Conservation (phyloP, 2,329 filamentous ascomycete genomes). For the Monilinia aucupariae region DNA sequence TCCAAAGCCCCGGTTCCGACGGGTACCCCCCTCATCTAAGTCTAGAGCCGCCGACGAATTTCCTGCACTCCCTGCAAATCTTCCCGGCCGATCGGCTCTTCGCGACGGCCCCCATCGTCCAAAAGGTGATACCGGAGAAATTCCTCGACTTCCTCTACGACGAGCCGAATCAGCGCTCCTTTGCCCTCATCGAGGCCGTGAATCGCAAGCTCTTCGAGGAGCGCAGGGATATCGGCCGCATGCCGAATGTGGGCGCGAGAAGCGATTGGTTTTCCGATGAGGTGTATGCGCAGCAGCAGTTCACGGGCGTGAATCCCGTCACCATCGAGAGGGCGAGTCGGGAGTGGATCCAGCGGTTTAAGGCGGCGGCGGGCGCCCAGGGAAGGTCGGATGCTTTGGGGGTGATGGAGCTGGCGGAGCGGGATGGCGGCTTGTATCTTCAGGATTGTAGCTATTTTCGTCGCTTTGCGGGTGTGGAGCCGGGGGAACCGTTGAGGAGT, state of each 20-base stretch:
- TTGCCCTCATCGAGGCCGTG: slow-evolving; percentile 3
- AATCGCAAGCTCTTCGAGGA: slow-evolving; percentile 4
- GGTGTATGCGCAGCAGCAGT: slow-evolving; percentile 40
- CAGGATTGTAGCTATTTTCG: slow-evolving; percentile 33
- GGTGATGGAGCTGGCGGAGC: slow-evolving; percentile 14
- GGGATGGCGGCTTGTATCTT: slow-evolving; percentile 20
- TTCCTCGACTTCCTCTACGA: slow-evolving; percentile 12
- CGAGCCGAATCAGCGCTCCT: slow-evolving; percentile 8
- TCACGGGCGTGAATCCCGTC: slow-evolving; percentile 36
- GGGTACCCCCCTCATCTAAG: slow-evolving; percentile 7
- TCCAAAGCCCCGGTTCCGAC: slow-evolving; percentile 10
- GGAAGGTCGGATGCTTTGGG: slow-evolving; percentile 10
- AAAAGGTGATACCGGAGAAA: slow-evolving; percentile 8
- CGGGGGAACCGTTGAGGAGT: slow-evolving; percentile 9
- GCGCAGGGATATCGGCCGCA: slow-evolving; percentile 12
- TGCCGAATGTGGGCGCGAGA: slow-evolving; percentile 19
- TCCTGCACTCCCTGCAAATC: slow-evolving; percentile 5
- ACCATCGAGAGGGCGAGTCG: slow-evolving; percentile 23
- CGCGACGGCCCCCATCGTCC: slow-evolving; percentile 2
- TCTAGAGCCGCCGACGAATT: slow-evolving; percentile 4
- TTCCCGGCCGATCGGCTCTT: slow-evolving; percentile 10
- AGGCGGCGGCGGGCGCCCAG: neutral
- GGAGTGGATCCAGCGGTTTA: slow-evolving; percentile 26
- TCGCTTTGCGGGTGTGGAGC: slow-evolving; percentile 15
- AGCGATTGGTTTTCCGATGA: slow-evolving; percentile 33